These are phyloP conservation scores for Neurospora hispaniola DNA, from an alignment of 495 filamentous ascomycete genomes.

Conservation along the genomic window DNA sequence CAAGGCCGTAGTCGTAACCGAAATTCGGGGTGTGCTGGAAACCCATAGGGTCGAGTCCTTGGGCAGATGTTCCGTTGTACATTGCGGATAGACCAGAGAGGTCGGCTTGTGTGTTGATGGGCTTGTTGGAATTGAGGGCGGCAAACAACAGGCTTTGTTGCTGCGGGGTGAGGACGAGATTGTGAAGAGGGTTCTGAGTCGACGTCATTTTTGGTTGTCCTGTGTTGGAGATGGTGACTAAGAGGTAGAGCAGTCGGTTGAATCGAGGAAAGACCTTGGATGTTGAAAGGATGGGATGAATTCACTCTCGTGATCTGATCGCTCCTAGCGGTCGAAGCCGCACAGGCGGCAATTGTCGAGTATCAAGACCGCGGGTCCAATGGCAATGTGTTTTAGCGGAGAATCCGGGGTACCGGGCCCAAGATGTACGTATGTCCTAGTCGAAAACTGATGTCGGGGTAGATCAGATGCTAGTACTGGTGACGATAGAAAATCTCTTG, in stretches of 20 bases:
- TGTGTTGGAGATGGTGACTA: constrained; percentile 7
- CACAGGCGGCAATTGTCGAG: not conserved
- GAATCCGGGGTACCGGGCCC: not conserved
- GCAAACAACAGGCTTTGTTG: constrained; percentile 84
- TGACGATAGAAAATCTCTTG: not conserved
- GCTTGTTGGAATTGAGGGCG: constrained; percentile 70
- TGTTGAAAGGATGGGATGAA: not conserved
- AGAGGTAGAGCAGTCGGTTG: not conserved
- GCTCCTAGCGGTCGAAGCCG: not conserved
- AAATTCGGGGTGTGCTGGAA: constrained; percentile 70
- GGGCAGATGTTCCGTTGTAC: constrained; percentile 44
- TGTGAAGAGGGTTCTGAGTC: constrained; percentile 28
- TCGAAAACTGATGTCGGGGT: not conserved
- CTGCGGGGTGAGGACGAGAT: constrained; percentile 58
- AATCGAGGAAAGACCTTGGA: not conserved
- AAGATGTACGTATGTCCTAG: not conserved
- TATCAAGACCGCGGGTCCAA: not conserved
- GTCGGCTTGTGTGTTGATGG: constrained; percentile 25
- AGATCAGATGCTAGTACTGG: not conserved
- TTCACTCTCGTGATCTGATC: not conserved
- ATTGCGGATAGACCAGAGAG: constrained; percentile 36
- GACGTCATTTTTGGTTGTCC: constrained; percentile 35
- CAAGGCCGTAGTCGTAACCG: constrained; percentile 56
- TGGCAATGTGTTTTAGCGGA: not conserved
- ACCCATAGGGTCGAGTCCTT: constrained; percentile 20